phyloP scores from a whole-genome alignment of 1,284 basidiomycete genomes.

The Chiua sp. region DNA sequence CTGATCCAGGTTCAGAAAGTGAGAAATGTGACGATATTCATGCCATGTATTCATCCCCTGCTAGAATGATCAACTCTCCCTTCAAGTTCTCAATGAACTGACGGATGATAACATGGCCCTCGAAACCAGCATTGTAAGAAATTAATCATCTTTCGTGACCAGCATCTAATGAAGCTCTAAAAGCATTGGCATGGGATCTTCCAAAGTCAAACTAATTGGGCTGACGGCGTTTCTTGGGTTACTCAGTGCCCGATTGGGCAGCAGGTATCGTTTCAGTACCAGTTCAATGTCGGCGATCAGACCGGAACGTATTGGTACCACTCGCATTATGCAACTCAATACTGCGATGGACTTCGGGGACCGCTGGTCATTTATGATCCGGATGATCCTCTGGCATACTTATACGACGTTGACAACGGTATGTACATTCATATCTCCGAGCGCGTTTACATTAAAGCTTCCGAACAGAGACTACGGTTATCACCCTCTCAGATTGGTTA shows the following conservation, averaged over 20 bases:
- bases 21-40: background rate
- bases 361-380: conserved; percentile 40
- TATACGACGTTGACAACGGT: conserved; percentile 42
- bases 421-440: background rate
- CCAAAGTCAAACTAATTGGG: conserved; percentile 24
- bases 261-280: conserved; percentile 18
- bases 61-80: background rate
- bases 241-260: conserved; percentile 35
- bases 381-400: conserved; percentile 31
- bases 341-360: conserved; percentile 50
- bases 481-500: conserved; percentile 27
- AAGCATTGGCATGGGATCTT: conserved; percentile 37
- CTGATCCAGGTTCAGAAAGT: background rate
- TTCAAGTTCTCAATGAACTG: conserved; percentile 25
- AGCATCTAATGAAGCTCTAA: background rate
- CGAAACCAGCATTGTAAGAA: conserved; percentile 35
- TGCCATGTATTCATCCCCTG: background rate
- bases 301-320: conserved; percentile 34
- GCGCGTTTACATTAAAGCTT: background rate
- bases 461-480: conserved; percentile 21
- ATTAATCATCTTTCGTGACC: background rate
- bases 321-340: conserved; percentile 29
- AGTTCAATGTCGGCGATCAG: conserved; percentile 21
- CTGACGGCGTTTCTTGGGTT: conserved; percentile 29
- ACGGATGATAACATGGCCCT: conserved; percentile 30